These are phyloP conservation scores for Populus hybrid DNA, from an alignment of 441 rosid genomes.

Conservation along the genomic window DNA sequence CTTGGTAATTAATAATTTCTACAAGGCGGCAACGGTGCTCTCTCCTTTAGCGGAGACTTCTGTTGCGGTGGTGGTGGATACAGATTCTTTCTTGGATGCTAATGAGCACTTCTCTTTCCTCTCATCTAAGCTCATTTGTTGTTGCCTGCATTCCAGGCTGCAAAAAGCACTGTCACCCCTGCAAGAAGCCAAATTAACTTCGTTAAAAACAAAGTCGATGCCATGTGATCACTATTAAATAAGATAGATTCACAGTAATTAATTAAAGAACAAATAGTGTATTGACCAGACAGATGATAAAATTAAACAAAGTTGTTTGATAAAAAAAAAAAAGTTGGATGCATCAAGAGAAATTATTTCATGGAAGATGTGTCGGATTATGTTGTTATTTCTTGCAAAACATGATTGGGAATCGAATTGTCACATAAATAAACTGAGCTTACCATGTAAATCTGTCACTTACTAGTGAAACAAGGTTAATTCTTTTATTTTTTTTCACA, in stretches of 20 bases:
- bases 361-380: background rate
- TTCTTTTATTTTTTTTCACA: background rate
- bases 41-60: slow-evolving; percentile 47
- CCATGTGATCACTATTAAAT: background rate
- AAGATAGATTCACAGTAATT: background rate
- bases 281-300: background rate
- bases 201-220: background rate
- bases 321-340: no score
- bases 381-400: background rate
- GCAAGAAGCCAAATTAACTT: slow-evolving; percentile 8
- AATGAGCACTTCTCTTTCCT: slow-evolving; percentile 55
- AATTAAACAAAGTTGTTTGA: background rate
- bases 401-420: background rate
- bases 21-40: slow-evolving; percentile 52
- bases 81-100: slow-evolving; percentile 43
- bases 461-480: background rate
- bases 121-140: slow-evolving; percentile 77
- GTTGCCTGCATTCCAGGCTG: slow-evolving; percentile 80
- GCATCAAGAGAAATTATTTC: background rate
- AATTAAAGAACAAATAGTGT: background rate
- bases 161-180: slow-evolving; percentile 91
- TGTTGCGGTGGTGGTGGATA: slow-evolving; percentile 28
- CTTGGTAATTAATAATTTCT: background rate
- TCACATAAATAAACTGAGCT: background rate
- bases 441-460: background rate